These are phyloP conservation scores for Nicotiana sylvestris DNA, from an alignment of 257 asterid species.

Conservation along the genomic window DNA sequence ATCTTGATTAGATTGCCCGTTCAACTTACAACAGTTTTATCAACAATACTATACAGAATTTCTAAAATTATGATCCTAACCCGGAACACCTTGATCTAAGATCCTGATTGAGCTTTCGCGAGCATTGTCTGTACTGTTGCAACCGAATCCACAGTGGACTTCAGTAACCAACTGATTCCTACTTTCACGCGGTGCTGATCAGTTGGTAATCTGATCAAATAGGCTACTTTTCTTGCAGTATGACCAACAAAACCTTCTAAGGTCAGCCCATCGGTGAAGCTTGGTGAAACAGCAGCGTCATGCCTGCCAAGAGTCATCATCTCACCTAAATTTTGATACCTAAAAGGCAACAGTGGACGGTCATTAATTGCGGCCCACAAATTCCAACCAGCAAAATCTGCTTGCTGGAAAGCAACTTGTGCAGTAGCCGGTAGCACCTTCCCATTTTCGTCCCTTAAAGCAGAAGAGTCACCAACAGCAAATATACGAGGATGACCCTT, in stretches of 20 bases:
- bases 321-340: conserved; percentile 93
- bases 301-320: conserved; percentile 94
- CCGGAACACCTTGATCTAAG: conserved; percentile 12
- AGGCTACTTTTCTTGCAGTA: conserved; percentile 84
- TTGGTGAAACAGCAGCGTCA: conserved; percentile 87
- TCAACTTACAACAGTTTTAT: conserved; percentile 30
- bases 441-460: conserved; percentile 66
- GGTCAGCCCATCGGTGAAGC: conserved; percentile 73
- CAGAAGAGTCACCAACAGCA: conserved; percentile 94
- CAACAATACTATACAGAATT: not conserved
- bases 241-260: conserved; percentile 91
- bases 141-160: conserved; percentile 74
- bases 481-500: conserved; percentile 94
- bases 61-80: not conserved
- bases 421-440: conserved; percentile 92
- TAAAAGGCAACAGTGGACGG: conserved; percentile 84
- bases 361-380: conserved; percentile 96
- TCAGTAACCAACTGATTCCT: conserved; percentile 87
- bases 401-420: conserved; percentile 99
- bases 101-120: conserved; percentile 50
- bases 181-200: conserved; percentile 87
- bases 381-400: conserved; percentile 98
- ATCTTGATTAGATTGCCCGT: not conserved
- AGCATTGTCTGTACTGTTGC: conserved; percentile 63
- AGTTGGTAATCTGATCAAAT: conserved; percentile 80